A percentile compares a stretch with the other conserved stretches of the same genome.
phyloP scores from a whole-genome alignment of 1,139 yeast species.

The Pichia norvegensis region DNA sequence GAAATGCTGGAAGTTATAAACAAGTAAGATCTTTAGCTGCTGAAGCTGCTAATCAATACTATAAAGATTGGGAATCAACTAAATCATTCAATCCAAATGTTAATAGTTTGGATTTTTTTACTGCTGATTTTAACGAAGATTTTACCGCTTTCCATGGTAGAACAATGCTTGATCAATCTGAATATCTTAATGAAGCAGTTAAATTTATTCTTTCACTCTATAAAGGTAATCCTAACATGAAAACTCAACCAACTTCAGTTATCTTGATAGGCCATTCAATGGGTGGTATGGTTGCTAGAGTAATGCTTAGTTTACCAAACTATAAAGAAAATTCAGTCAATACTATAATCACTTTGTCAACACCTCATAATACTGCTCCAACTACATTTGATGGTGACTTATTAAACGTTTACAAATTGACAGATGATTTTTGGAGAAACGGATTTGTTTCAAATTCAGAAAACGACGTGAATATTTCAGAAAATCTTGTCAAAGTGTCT shows the following conservation, averaged over 20 bases:
- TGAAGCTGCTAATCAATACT: conserved; percentile 48
- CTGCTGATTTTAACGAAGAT: conserved; percentile 93
- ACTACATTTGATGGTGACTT: conserved; percentile 93
- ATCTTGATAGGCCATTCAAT: conserved; percentile 86
- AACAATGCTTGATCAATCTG: conserved; percentile 90
- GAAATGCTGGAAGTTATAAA: conserved; percentile 90
- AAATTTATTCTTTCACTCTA: conserved; percentile 66
- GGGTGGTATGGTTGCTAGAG: conserved; percentile 92
- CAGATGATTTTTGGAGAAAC: conserved; percentile 75
- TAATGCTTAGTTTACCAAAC: conserved; percentile 71
- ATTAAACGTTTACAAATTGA: conserved; percentile 60
- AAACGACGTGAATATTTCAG: conserved; percentile 13
- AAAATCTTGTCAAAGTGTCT: conserved; percentile 30
- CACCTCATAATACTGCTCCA: conserved; percentile 93
- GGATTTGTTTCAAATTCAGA: conserved; percentile 33
- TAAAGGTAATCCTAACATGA: conserved; percentile 19
- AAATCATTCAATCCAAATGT: conserved; percentile 25
- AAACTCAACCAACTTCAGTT: conserved; percentile 54
- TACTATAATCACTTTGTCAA: conserved; percentile 77
- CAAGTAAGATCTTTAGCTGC: conserved; percentile 94
- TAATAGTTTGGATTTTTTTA: conserved; percentile 62
- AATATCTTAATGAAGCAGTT: conserved; percentile 83
- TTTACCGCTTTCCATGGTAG: conserved; percentile 95
- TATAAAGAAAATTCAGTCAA: conserved; percentile 66
- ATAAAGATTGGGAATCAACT: conserved; percentile 27